Conservation (phyloP, 495 filamentous ascomycete species). For the Lophiotrema nucula region DNA sequence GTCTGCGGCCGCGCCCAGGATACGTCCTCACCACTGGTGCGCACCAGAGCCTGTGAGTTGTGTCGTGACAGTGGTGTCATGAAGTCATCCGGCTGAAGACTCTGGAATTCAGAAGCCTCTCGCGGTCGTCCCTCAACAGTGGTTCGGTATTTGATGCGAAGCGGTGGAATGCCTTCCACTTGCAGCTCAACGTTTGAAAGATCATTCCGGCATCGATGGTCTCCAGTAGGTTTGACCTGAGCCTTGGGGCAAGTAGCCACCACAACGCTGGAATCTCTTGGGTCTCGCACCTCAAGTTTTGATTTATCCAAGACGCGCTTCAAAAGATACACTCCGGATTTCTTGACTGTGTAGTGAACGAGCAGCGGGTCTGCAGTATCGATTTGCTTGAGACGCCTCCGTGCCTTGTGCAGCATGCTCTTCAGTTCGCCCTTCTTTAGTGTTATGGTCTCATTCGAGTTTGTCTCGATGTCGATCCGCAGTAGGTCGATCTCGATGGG, state of each 20-base stretch:
- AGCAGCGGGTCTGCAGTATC: slow-evolving; percentile 53
- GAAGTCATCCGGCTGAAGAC: slow-evolving; percentile 84
- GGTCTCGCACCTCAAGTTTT: slow-evolving; percentile 86
- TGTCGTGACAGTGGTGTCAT: slow-evolving; percentile 65
- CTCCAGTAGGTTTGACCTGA: slow-evolving; percentile 59
- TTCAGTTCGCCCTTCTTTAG: slow-evolving; percentile 70
- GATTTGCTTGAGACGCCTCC: slow-evolving; percentile 49
- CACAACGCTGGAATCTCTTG: slow-evolving; percentile 67
- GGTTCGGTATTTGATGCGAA: slow-evolving; percentile 87
- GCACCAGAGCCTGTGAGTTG: slow-evolving; percentile 54
- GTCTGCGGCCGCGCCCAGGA: slow-evolving; percentile 76
- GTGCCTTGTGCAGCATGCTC: slow-evolving; percentile 61
- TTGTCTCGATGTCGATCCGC: slow-evolving; percentile 78
- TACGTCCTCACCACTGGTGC: slow-evolving; percentile 61
- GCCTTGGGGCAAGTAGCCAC: slow-evolving; percentile 83
- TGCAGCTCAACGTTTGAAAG: slow-evolving; percentile 78
- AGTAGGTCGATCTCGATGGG: slow-evolving; percentile 82
- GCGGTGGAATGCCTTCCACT: slow-evolving; percentile 85
- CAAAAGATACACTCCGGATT: slow-evolving; percentile 82
- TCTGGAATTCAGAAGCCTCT: slow-evolving; percentile 74
- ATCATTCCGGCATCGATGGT: slow-evolving; percentile 75
- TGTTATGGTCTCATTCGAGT: slow-evolving; percentile 71
- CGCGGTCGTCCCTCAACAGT: slow-evolving; percentile 72
- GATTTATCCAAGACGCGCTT: slow-evolving; percentile 85
- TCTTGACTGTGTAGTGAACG: slow-evolving; percentile 67